Conservation (phyloP, 345 rosid species). For the Isatis tinctoria region DNA sequence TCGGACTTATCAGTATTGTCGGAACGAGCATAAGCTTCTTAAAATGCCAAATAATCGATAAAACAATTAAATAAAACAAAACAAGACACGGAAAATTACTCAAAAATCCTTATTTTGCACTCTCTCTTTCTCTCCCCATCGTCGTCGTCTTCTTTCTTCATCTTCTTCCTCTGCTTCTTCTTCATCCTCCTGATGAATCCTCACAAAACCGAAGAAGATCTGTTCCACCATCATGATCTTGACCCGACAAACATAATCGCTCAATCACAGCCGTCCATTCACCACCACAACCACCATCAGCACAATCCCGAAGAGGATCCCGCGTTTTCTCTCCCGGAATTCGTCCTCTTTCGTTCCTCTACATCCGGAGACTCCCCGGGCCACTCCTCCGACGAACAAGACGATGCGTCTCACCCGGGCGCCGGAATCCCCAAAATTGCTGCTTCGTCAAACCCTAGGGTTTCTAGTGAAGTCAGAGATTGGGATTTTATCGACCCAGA, state of each 20-base stretch:
- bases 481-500: constrained; percentile 62
- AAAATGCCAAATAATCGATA: constrained; percentile 1
- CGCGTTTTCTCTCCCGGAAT: constrained; percentile 55
- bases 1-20: constrained; percentile 23
- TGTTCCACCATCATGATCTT: constrained; percentile 50
- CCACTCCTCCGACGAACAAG: constrained; percentile 53
- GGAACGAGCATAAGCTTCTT: constrained; percentile 16
- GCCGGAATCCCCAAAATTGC: constrained; percentile 17
- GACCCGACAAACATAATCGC: constrained; percentile 38
- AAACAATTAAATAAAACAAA: neutral
- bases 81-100: constrained; percentile 15
- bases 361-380: constrained; percentile 55
- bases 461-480: constrained; percentile 19
- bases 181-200: constrained; percentile 48
- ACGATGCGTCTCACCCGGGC: constrained; percentile 35
- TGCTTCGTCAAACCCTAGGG: constrained; percentile 32
- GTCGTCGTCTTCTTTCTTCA: constrained; percentile 15
- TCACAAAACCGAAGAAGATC: constrained; percentile 59
- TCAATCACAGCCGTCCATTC: constrained; percentile 52
- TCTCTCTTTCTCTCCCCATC: neutral
- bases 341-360: constrained; percentile 73
- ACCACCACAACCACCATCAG: constrained; percentile 11
- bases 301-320: constrained; percentile 46
- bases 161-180: neutral
- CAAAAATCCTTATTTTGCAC: neutral